phyloP scores from a whole-genome alignment of 805 yeast species.

The Nematodospora valgi region DNA sequence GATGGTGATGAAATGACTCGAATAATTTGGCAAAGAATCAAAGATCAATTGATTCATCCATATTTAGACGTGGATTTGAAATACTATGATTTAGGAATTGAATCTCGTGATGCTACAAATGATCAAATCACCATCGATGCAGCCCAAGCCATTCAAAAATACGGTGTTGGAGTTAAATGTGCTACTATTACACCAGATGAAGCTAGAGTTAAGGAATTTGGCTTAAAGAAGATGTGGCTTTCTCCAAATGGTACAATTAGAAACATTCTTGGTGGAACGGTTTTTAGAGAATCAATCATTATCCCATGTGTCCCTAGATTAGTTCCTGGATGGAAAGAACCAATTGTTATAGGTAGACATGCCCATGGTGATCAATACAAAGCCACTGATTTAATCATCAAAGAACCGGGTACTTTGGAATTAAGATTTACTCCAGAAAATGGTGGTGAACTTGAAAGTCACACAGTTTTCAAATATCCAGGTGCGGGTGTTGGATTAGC shows the following conservation, averaged over 20 bases:
- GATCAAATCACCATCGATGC: conserved; percentile 77
- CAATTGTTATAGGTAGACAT: conserved; percentile 82
- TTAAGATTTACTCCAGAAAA: conserved; percentile 62
- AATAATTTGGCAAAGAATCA: conserved; percentile 76
- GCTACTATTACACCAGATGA: conserved; percentile 87
- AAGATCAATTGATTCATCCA: conserved; percentile 63
- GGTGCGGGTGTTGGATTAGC: conserved; percentile 74
- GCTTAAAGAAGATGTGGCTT: conserved; percentile 76
- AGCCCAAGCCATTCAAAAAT: conserved; percentile 68
- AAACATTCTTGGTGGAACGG: conserved; percentile 79
- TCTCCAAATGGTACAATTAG: conserved; percentile 85
- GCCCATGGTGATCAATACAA: conserved; percentile 84
- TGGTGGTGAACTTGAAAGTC: conserved; percentile 46
- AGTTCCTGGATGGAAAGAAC: conserved; percentile 77
- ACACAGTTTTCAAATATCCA: conserved; percentile 59
- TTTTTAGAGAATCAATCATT: conserved; percentile 80
- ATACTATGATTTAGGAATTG: conserved; percentile 70
- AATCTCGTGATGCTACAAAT: conserved; percentile 64
- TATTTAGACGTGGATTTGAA: conserved; percentile 70
- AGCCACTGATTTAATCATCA: conserved; percentile 69
- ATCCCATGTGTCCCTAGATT: conserved; percentile 74
- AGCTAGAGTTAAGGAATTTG: conserved; percentile 70
- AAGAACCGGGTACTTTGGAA: conserved; percentile 64
- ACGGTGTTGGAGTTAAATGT: conserved; percentile 81
- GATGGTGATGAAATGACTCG: conserved; percentile 89